Evolutionary conservation across 2,329 filamentous ascomycete species (phyloP), one percentile per base, ranked within the genome.

Genomic region (Aspergillus sp.): DNA sequence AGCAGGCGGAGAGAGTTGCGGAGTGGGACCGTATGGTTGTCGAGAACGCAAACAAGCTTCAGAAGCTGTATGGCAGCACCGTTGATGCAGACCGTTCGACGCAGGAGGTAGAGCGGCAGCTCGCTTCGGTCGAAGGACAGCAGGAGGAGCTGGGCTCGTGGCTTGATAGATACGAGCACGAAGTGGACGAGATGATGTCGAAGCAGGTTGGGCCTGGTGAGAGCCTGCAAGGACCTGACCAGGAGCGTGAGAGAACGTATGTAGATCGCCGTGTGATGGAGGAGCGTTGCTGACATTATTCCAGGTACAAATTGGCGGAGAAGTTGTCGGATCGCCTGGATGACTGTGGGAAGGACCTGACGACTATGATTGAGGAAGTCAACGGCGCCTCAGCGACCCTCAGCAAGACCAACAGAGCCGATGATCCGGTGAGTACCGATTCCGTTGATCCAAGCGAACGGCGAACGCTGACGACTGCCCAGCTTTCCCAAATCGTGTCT

Each of bases 331-430:
- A 93, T 54, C 78, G 85, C 44, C 69, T 98, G 43, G 88, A 93
- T 36, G 86, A 93, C 48, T 93, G 96, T 77, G 86, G 86, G 53
- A 84, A 86, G 55, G 86, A 94, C 55, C 69, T 98, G 42, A 79
- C 78, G 29, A 89, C 86, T 64, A 96, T 98, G 86, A 93, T 98
- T 48, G 88, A 93, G 55, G 91, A 96, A 62, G 93, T 98, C 56
- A 98, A 98, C 57, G 78, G 80, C 47, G 89, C 93, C 41, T 91
- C 85, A n/a, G 75, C 83, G 34, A 86, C 80, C 15, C 67, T 98
- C 44, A 89, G 78, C 71, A 94, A 93, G 71, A 86, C 82, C 37
- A 81, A 74, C 61, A 93, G 93, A 62, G 75, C 84, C 16, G 84
- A 91, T 57, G 85, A 91, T 62, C 84, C 84, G 45, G 85, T 91